Evolutionary conservation across 2,329 filamentous ascomycete species (phyloP).

Genomic region (Cercospora sp.): DNA sequence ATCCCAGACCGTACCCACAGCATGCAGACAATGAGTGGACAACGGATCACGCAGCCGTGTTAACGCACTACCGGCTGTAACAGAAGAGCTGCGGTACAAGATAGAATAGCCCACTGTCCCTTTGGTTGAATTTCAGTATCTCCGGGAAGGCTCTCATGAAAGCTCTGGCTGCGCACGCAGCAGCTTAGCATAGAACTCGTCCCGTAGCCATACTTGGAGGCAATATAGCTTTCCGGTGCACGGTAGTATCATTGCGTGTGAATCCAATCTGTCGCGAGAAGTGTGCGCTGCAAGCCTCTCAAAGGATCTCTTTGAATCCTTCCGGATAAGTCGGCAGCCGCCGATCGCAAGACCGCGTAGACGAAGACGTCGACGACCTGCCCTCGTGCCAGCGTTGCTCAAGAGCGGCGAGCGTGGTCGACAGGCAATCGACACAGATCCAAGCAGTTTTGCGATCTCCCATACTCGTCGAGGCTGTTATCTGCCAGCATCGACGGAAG

Average conservation of each 20-base stretch:
- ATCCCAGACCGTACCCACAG: not conserved
- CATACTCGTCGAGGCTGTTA: too few relatives aligned
- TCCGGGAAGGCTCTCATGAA: not conserved
- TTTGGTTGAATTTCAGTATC: not conserved
- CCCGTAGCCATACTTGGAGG: not conserved
- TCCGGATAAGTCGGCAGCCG: slow-evolving; percentile 2
- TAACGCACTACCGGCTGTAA: not conserved
- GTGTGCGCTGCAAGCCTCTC: not conserved
- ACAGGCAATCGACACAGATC: not conserved
- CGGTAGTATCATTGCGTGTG: not conserved
- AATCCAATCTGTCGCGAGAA: not conserved
- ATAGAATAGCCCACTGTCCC: not conserved
- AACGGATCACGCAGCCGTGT: not conserved
- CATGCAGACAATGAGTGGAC: not conserved
- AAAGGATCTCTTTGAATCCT: slow-evolving; percentile 6
- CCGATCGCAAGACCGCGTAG: not conserved
- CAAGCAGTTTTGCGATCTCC: not conserved
- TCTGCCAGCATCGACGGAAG: not conserved
- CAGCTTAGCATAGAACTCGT: not conserved
- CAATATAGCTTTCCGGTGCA: not conserved
- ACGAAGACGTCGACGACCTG: not conserved
- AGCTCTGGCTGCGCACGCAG: not conserved
- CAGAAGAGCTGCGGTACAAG: not conserved
- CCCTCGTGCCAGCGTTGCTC: not conserved
- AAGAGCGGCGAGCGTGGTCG: not conserved